Base-by-base conservation (phyloP, 2,329 filamentous ascomycete species). In the Pseudocercospora crystallina region DNA sequence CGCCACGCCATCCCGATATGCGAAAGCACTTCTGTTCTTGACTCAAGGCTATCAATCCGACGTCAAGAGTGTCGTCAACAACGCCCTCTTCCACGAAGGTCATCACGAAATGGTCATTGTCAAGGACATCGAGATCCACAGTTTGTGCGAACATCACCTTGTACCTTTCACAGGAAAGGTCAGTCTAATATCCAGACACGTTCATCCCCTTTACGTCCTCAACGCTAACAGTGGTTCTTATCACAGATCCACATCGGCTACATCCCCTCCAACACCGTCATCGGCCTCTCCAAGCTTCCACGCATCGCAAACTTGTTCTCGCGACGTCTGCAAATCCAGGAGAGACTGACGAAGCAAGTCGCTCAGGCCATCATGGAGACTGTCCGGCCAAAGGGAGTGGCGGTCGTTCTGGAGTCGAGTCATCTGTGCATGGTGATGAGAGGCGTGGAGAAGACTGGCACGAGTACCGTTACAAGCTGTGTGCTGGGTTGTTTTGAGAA, bases 341-440 rank as follows among this genome's bases (percentile, higher is more conserved):
- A 99, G 70, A 86, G 94, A 30, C 79, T 99, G 32, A 99, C 94
- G 15, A 95, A 95, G 70, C 91, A 97, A 70, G 91, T 99, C 11
- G 94, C 94, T 14, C 83, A 95, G 56, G 92, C 92, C 12, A 86
- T 99, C 57, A 90, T 90, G 69, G 91, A 97, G 66, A 85, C 97
- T 10, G 79, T 99, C 42, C 87, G 94, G 69, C 94, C 94, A 1
- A 90, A 95, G 66, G 94, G 94, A 39, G 92, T 99, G 2, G 92
- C 89, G 14, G 92, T 99, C 1, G 91, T 99, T 53, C 95, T 97
- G 86, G 94, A 99, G 68, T 94, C 89, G 10, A 90, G 84, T 65
- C 94, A 99, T 73, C 76, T 97, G 38, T 97, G 94, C 77, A 97
- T 97, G 92, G 90, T 96, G 11, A 97, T 97, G 91, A 83, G 94